Evolutionary conservation across 257 asterid species (phyloP).

Genomic region (Solanum bukasovii): DNA sequence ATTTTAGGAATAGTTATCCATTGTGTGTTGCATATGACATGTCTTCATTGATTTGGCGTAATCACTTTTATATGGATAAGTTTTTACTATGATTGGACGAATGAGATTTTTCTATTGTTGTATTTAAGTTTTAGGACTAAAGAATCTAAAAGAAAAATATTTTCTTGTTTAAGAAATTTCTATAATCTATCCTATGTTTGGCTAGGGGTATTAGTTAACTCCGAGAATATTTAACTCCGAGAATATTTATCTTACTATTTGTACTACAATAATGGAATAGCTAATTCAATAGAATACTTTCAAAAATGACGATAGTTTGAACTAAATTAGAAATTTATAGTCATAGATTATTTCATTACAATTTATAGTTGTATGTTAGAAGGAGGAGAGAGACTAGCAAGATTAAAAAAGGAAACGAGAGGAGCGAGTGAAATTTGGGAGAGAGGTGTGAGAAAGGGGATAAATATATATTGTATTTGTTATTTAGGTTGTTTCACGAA

Average conservation of each 20-base stretch:
- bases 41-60: background rate
- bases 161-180: no score
- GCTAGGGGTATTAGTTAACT: background rate
- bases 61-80: background rate
- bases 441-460: background rate
- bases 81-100: no score
- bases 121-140: background rate
- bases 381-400: background rate
- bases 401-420: rapidly evolving
- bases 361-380: no score
- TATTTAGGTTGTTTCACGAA: no score
- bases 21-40: background rate
- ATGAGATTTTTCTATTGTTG: background rate
- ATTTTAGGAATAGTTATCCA: background rate
- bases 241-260: no score
- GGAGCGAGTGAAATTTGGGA: background rate
- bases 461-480: no score
- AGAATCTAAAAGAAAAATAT: background rate
- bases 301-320: no score
- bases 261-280: background rate
- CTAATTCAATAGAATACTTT: no score
- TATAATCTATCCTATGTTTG: no score
- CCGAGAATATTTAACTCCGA: no score
- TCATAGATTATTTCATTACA: no score
- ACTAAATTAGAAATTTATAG: no score